Base-by-base conservation (phyloP, 805 yeast genomes). In the Helenozyma rhizophorensis region DNA sequence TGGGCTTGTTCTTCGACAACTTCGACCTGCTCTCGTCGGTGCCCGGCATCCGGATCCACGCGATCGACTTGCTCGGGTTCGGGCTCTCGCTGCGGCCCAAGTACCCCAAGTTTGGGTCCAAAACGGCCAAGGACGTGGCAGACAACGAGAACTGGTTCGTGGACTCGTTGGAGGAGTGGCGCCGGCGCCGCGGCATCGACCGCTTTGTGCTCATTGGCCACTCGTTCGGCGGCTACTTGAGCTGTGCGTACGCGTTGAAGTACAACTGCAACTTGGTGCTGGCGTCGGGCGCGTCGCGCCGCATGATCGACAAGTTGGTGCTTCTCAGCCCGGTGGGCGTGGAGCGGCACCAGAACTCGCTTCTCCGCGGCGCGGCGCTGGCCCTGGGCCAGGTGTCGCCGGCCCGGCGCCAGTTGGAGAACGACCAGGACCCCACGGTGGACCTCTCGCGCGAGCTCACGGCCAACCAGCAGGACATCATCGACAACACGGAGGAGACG, bases 1-100 rank as follows among this genome's bases (percentile, higher is more conserved):
- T 88, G 10, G 90, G 94, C 16, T 78, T 87, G 34, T 90, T 78
- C 47, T 74, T 80, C 49, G 75, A 81, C 40, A 90, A 85, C 51
- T 75, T 85, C 43, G 74, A 72, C 28, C 47, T 35, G 18, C 54
- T 72, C 19, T 58, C 68, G 6, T 47, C 62, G 4, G 60, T 80
- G 8, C 75, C 76, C 1, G 80, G 83, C 4, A 64, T 69, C 10
- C 65, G 72, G 26, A 49, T 84, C 21, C 87, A 80, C 53, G 79
- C 86, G 0, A 63, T 84, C 14, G 95, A 84, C 50, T 54, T 81
- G 46, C 74, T 80, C 0, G 88, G 88, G 4, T 79, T 78, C 56
- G 90, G 90, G 1, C 59, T 80, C 8, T 79, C 88, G 0, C 67
- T 81, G 6, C 61, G 84, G 45, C 81, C 81, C 1, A 44, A 55